phyloP scores from a whole-genome alignment of 2,329 filamentous ascomycete genomes.

The Colletotrichum spinosum region DNA sequence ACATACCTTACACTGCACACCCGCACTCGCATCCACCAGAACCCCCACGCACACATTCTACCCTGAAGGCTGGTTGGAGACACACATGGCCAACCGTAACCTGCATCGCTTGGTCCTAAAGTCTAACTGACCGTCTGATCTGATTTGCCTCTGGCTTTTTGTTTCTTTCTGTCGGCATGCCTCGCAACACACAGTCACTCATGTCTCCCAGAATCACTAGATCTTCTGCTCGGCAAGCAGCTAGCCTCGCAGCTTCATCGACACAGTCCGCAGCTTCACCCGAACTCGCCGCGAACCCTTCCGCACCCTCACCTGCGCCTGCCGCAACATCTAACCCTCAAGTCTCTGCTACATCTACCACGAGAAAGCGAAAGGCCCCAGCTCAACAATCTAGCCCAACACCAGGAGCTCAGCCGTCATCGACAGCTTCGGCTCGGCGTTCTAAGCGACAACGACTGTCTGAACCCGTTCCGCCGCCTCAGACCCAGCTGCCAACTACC shows the following conservation, averaged over 20 bases:
- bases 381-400: conserved; percentile 62
- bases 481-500: conserved; percentile 39
- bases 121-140: conserved; percentile 8
- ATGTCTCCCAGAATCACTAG: conserved; percentile 98
- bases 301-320: conserved; percentile 43
- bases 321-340: conserved; percentile 51
- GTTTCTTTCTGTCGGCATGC: conserved; percentile 29
- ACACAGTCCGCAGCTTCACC: conserved; percentile 53
- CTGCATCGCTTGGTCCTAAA: conserved; percentile 2
- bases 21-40: conserved; percentile 24
- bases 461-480: conserved; percentile 54
- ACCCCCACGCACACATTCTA: conserved; percentile 4
- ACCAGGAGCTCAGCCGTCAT: conserved; percentile 30
- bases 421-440: conserved; percentile 63
- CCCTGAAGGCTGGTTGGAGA: conserved; percentile 16
- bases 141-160: conserved; percentile 34
- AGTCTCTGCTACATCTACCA: conserved; percentile 58
- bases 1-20: conserved; percentile 36
- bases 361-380: conserved; percentile 82
- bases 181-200: conserved; percentile 64
- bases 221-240: conserved; percentile 91
- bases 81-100: conserved; percentile 25
- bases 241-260: conserved; percentile 67
- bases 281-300: conserved; percentile 54
- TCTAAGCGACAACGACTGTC: conserved; percentile 78